Conservation (phyloP, 2,329 filamentous ascomycete species). For the Falciphora oryzae region DNA sequence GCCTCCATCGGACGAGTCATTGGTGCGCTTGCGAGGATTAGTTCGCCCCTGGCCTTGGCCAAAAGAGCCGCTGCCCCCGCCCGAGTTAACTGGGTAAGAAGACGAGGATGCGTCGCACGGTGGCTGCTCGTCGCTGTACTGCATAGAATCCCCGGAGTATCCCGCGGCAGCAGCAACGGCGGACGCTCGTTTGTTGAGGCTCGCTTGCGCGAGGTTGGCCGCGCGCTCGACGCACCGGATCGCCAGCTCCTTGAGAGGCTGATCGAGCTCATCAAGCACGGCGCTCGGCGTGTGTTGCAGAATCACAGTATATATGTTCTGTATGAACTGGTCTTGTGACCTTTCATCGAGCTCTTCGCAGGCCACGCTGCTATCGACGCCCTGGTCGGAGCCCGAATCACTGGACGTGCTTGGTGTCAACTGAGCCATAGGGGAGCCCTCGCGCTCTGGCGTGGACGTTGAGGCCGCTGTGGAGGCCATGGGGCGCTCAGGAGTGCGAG, state of each 20-base stretch:
- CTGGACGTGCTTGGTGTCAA: background rate
- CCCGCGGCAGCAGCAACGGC: too few species aligned
- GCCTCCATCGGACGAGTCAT: background rate
- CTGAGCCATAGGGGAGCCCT: background rate
- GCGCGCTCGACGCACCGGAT: background rate
- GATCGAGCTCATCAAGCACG: conserved; percentile 6
- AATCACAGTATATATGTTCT: conserved; percentile 2
- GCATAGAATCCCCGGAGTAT: background rate
- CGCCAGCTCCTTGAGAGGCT: background rate
- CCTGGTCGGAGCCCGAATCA: background rate
- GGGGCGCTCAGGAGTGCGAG: background rate
- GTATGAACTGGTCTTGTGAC: background rate
- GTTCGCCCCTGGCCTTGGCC: background rate
- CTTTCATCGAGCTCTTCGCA: background rate
- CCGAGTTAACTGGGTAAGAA: background rate
- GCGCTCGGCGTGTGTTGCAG: background rate
- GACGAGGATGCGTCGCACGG: background rate
- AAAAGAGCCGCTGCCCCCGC: background rate
- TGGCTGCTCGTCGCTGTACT: background rate
- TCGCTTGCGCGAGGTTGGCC: background rate
- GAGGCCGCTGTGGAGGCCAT: background rate
- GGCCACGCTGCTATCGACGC: background rate
- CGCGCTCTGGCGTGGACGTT: background rate
- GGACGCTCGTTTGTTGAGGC: background rate
- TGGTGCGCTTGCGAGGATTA: background rate